Evolutionary conservation across 164 flowering plant species (phyloP).

Genomic region (Hamamelis virginiana): DNA sequence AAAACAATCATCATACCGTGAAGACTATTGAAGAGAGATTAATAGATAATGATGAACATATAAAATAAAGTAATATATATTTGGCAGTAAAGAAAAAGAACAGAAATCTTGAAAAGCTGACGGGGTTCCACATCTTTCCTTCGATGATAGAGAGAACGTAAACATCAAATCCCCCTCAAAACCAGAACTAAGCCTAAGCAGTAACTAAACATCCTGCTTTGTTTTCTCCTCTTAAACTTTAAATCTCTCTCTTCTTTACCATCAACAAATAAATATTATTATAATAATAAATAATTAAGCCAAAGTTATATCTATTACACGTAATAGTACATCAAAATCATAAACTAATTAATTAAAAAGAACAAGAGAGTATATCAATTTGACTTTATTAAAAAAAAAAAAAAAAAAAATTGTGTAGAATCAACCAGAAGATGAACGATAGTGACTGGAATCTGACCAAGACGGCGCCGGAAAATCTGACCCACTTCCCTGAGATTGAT

Average conservation of each 20-base stretch:
- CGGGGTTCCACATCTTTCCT: conserved; percentile 10
- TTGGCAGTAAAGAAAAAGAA: neutral
- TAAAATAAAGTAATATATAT: neutral
- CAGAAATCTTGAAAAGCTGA: conserved; percentile 10
- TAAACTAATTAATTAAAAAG: neutral
- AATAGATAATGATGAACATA: too few species aligned
- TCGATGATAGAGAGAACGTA: conserved; percentile 10
- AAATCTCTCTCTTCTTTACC: neutral
- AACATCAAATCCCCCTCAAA: conserved; percentile 13
- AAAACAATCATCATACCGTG: too few species aligned
- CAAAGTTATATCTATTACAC: neutral
- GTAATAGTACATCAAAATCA: neutral
- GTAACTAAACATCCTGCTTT: conserved; percentile 11
- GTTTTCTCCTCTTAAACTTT: conserved; percentile 7
- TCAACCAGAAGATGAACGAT: conserved; percentile 39
- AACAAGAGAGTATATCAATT: neutral
- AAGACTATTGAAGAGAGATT: too few species aligned
- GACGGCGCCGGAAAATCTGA: conserved; percentile 28
- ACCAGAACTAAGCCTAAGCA: conserved; percentile 4
- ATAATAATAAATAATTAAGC: neutral
- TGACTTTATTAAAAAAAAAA: neutral
- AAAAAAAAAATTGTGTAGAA: neutral
- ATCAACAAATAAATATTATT: too few species aligned
- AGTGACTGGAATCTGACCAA: conserved; percentile 34
- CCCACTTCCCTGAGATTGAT: conserved; percentile 21